Base-by-base conservation (phyloP, 2,329 filamentous ascomycete species). In the Colletotrichum musae region DNA sequence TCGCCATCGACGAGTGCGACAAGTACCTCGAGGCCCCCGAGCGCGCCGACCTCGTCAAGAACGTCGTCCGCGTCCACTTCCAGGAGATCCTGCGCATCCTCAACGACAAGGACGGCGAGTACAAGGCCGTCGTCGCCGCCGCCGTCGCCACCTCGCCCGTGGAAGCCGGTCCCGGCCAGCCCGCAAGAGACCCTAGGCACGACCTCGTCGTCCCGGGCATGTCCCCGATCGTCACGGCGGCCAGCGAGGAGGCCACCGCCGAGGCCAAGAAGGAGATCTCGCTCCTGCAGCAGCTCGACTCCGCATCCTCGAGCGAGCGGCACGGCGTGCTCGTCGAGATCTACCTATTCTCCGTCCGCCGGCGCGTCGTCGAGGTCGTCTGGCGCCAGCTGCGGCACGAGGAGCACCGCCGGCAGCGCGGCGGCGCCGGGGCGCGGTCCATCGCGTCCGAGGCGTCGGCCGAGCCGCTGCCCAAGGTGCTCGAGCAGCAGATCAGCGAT, bases 61-160 rank as follows among this genome's bases (percentile, higher is more conserved):
- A 84, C 50, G 84, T 87, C 3, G 71, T 87, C 13, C 81, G 85
- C 9, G 81, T 82, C 43, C 86, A 87, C 64, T 77, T 87, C 47
- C 85, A 87, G 71, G 82, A 84, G 62, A 79, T 87, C 0, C 71
- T 87, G 2, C 76, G 76, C 10, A 78, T 86, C 26, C 80, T 87
- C 45, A 87, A 87, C 66, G 74, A 79, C 18, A 39, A 54, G 36
- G 54, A 41, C 9, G 62, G 56, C 1, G 68, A 72, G 7, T 60
- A 64, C 9, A 72, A 59, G 16, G 21, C 54, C 0, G 58, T 50
- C 7, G 16, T 36, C 2, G 39, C 28, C 12, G 41, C 54, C 7
- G n/a, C 36, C 3, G 45, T 47, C 0, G 16, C 45, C 45, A 16
- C 7, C n/a, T 21, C n/a, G 10, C 18, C 47, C n/a, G n/a, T 18